A percentile compares a stretch with the other conserved stretches of the same genome.
Conservation (phyloP, 1,139 yeast genomes). For the Pichia sp. region DNA sequence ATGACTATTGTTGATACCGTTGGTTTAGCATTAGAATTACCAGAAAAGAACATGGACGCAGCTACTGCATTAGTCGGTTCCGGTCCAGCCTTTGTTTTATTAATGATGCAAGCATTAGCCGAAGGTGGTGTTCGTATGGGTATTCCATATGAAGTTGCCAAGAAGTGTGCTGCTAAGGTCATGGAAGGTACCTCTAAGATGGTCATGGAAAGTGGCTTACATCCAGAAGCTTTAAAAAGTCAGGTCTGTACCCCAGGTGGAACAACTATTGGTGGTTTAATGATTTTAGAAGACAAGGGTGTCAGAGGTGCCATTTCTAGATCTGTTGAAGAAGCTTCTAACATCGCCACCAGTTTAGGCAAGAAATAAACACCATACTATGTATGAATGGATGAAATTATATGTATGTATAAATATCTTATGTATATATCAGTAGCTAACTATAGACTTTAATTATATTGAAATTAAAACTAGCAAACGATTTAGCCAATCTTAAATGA, state of each 20-base stretch:
- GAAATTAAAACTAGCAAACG: no score
- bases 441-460: no score
- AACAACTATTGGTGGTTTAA: constrained; percentile 93
- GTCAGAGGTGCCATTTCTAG: constrained; percentile 85
- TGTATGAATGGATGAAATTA: no score
- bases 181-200: constrained; percentile 96
- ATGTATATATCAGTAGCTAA: no score
- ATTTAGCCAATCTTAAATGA: no score
- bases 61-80: constrained; percentile 96
- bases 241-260: constrained; percentile 98
- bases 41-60: constrained; percentile 94
- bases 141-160: constrained; percentile 80
- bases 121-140: constrained; percentile 98
- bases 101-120: constrained; percentile 87
- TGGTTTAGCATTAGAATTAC: constrained; percentile 69
- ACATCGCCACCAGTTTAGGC: constrained; percentile 76
- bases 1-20: constrained; percentile 60
- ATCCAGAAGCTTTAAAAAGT: constrained; percentile 88
- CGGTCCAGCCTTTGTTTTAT: constrained; percentile 92
- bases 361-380: no score
- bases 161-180: constrained; percentile 91
- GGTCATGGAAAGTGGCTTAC: constrained; percentile 81
- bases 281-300: constrained; percentile 89
- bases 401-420: no score
- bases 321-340: constrained; percentile 89